Evolutionary conservation across 768 basidiomycete genomes (phyloP).

Genomic region (Postia placenta): DNA sequence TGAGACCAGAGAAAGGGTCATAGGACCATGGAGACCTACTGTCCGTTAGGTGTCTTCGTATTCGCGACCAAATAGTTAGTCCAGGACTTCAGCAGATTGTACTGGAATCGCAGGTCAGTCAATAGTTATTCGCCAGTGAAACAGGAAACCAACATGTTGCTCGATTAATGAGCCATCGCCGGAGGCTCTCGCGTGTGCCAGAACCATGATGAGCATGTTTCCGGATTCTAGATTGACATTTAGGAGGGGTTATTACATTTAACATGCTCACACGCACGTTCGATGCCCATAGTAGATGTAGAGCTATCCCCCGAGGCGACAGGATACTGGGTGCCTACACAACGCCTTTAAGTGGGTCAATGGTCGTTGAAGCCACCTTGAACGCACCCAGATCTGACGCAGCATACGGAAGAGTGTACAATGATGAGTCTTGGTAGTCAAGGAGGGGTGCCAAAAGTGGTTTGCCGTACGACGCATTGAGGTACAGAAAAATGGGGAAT

Average conservation of each 20-base stretch:
- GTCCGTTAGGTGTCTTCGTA: constrained; percentile 7
- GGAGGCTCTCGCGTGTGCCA: constrained; percentile 24
- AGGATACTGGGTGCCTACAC: constrained; percentile 7
- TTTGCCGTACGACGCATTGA: constrained; percentile 24
- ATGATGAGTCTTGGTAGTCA: constrained; percentile 18
- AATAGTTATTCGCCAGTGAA: neutral
- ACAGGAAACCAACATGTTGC: constrained; percentile 10
- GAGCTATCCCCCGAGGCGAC: constrained; percentile 10
- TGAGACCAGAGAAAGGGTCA: too few species aligned
- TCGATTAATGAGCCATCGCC: constrained; percentile 22
- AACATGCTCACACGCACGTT: too few species aligned
- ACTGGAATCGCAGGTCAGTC: constrained; percentile 8
- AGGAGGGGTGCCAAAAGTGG: constrained; percentile 23
- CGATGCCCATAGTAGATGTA: constrained; percentile 1
- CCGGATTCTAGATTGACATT: constrained; percentile 25
- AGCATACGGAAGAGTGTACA: constrained; percentile 17
- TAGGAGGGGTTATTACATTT: neutral
- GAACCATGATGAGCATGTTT: constrained; percentile 23
- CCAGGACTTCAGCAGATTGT: constrained; percentile 18
- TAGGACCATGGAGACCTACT: neutral
- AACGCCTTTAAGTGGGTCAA: neutral
- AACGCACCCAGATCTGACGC: constrained; percentile 23
- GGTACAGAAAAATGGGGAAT: constrained; percentile 24
- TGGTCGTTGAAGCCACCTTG: neutral
- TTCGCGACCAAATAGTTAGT: constrained; percentile 19